phyloP scores from a whole-genome alignment of 257 asterid species.

The Rauvolfia tetraphylla region DNA sequence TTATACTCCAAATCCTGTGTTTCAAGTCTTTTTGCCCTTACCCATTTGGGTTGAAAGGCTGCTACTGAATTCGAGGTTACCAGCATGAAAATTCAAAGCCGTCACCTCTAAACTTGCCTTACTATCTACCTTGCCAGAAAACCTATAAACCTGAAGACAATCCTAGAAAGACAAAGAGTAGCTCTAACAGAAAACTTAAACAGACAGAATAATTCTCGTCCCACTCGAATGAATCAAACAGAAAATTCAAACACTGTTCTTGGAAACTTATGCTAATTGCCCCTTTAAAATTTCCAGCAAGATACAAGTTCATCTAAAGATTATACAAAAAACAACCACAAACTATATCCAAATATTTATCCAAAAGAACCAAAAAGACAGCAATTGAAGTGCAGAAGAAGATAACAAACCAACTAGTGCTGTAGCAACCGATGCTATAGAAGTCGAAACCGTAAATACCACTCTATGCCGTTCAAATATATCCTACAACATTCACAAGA shows the following conservation, averaged over 20 bases:
- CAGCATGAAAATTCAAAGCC: background rate
- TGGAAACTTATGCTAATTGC: background rate
- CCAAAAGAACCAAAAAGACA: background rate
- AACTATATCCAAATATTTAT: background rate
- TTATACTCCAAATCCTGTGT: background rate
- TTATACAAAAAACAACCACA: background rate
- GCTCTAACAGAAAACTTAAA: background rate
- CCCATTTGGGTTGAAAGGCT: background rate
- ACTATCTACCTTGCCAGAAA: background rate
- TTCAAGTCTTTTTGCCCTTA: background rate
- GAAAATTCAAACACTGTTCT: background rate
- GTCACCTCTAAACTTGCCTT: background rate
- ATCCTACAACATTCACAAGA: constrained; percentile 42
- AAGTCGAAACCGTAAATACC: constrained; percentile 76
- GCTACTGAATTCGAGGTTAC: background rate
- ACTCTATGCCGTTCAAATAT: constrained; percentile 84
- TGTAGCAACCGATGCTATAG: constrained; percentile 79
- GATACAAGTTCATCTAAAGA: background rate
- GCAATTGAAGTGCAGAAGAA: background rate
- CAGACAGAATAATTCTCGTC: background rate
- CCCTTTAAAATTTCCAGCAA: background rate
- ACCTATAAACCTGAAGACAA: background rate
- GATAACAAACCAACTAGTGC: constrained; percentile 68
- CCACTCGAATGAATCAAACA: background rate
- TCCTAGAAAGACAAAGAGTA: background rate